Percentiles rank a stretch among this genome's conserved stretches.
These are phyloP conservation scores for Plasmodium sp. DNA, from an alignment of 169 alveolate genomes.

Conservation along the genomic window DNA sequence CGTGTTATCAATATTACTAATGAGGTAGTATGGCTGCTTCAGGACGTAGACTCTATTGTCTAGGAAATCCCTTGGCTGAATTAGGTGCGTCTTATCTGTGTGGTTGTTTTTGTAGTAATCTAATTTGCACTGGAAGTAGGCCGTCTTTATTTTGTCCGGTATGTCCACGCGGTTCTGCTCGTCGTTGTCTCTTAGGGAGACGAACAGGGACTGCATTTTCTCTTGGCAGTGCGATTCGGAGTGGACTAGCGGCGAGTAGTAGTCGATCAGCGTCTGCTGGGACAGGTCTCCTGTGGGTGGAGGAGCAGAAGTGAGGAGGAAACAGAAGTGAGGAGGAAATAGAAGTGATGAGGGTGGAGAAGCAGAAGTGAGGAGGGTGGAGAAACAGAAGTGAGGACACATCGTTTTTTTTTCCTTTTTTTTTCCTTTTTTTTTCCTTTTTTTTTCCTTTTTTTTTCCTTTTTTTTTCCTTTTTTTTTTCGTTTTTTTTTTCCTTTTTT, in stretches of 20 bases:
- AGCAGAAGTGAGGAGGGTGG: too few species aligned
- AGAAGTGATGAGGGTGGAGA: not conserved
- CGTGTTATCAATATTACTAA: not conserved
- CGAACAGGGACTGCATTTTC: constrained; percentile 13
- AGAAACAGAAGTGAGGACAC: too few species aligned
- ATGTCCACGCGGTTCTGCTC: constrained; percentile 34
- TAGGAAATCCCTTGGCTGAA: constrained; percentile 13
- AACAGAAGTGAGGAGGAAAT: not conserved
- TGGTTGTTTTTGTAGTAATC: constrained; percentile 34
- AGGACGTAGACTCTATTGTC: constrained; percentile 17
- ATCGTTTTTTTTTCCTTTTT: too few species aligned
- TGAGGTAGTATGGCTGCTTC: constrained; percentile 58
- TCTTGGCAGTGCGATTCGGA: constrained; percentile 38
- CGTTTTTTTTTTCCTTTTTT: not conserved
- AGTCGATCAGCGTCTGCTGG: constrained; percentile 11
- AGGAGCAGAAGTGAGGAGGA: not conserved
- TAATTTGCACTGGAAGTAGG: constrained; percentile 32
- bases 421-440: too few species aligned
- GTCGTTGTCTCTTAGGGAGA: constrained; percentile 11
- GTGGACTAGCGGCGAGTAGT: constrained; percentile 41
- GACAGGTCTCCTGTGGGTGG: constrained; percentile 1
- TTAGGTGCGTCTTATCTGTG: constrained; percentile 14
- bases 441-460: too few species aligned
- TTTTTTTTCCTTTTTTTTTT: not conserved
- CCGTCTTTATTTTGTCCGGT: constrained; percentile 18